These are phyloP conservation scores for Trichophyton mentagrophytes DNA, from an alignment of 2,329 filamentous ascomycete genomes.

Conservation along the genomic window DNA sequence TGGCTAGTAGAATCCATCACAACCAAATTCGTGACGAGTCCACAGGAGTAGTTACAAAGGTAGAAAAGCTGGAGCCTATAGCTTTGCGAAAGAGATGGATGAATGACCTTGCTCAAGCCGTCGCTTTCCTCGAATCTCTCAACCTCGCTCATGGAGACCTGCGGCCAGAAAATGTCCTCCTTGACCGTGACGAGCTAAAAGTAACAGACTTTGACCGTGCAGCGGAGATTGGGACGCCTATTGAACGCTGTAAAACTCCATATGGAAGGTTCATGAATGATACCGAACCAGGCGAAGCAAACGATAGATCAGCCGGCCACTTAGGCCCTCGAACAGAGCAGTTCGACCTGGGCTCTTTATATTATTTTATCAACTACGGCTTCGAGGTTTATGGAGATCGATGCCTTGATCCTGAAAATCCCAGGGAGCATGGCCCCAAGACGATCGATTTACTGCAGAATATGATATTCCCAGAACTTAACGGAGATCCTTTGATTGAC, in stretches of 20 bases:
- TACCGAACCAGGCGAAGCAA: not conserved
- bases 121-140: slow-evolving; percentile 23
- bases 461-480: slow-evolving; percentile 14
- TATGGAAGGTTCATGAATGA: slow-evolving; percentile 19
- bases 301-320: slow-evolving; percentile 14
- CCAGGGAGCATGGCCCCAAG: slow-evolving; percentile 15
- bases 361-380: slow-evolving; percentile 23
- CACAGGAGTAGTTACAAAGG: slow-evolving; percentile 1
- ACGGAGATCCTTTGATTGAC: slow-evolving; percentile 17
- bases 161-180: slow-evolving; percentile 21
- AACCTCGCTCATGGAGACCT: slow-evolving; percentile 23
- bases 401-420: slow-evolving; percentile 16
- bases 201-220: slow-evolving; percentile 22
- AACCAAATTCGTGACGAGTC: not conserved
- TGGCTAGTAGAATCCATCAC: not conserved
- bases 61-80: slow-evolving; percentile 19
- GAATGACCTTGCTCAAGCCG: slow-evolving; percentile 21
- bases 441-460: not conserved
- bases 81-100: slow-evolving; percentile 21
- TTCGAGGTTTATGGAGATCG: slow-evolving; percentile 21
- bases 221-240: slow-evolving; percentile 17
- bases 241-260: slow-evolving; percentile 17
- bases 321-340: slow-evolving; percentile 22
- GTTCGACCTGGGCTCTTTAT: slow-evolving; percentile 23
- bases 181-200: slow-evolving; percentile 20